Percentiles rank a stretch among this genome's conserved stretches.
phyloP scores from a whole-genome alignment of 2,329 filamentous ascomycete genomes.

The Ophiostoma sp. region DNA sequence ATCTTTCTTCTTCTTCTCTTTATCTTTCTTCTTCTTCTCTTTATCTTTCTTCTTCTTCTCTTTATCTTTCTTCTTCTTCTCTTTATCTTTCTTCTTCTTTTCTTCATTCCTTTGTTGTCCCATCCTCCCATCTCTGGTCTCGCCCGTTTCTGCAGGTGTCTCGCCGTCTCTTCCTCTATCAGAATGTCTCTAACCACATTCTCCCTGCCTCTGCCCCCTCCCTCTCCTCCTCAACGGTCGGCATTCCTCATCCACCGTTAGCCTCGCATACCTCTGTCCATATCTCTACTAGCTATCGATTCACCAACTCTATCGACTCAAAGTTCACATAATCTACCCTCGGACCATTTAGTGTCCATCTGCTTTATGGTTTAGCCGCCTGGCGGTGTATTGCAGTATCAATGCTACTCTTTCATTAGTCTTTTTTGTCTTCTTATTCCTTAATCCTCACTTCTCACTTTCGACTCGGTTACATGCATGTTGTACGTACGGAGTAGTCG shows the following conservation, averaged over 20 bases:
- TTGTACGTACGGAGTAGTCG: neutral
- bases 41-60: too few species aligned
- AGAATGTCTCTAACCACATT: neutral
- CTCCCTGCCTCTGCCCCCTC: neutral
- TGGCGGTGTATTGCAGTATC: conserved; percentile 12
- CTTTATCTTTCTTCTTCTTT: neutral
- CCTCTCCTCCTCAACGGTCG: conserved; percentile 4
- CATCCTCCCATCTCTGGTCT: neutral
- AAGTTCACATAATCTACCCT: neutral
- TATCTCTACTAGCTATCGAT: neutral
- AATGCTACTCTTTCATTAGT: neutral
- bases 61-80: neutral
- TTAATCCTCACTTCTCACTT: neutral
- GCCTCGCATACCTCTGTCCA: neutral
- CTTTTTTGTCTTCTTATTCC: neutral
- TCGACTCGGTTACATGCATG: neutral
- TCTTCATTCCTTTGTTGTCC: neutral
- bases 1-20: neutral
- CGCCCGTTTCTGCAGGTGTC: neutral
- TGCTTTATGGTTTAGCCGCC: conserved; percentile 6
- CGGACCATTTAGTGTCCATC: neutral
- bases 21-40: neutral
- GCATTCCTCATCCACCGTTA: conserved; percentile 5
- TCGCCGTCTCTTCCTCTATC: neutral
- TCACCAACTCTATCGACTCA: neutral